phyloP scores from a whole-genome alignment of 2,329 filamentous ascomycete species.

The Aspergillus carbonarius region DNA sequence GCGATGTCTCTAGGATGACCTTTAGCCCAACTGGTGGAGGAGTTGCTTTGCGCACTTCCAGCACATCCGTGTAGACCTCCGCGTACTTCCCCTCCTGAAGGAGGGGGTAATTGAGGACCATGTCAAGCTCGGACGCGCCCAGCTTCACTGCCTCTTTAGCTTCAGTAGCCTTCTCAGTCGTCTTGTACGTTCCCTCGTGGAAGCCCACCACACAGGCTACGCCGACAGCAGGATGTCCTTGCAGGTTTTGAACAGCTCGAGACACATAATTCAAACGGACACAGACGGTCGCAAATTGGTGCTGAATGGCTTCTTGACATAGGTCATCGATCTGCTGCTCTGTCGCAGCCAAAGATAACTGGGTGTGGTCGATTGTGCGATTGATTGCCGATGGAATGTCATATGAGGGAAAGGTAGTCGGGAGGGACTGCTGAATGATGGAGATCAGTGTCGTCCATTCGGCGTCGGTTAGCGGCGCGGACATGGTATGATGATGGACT shows the following conservation, averaged over 20 bases:
- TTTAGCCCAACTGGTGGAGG: slow-evolving; percentile 49
- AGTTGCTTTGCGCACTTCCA: slow-evolving; percentile 51
- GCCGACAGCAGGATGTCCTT: slow-evolving; percentile 44
- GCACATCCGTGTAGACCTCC: slow-evolving; percentile 54
- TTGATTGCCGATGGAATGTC: slow-evolving; percentile 28
- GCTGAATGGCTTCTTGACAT: slow-evolving; percentile 54
- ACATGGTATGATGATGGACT: slow-evolving; percentile 16
- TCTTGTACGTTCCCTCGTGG: slow-evolving; percentile 57
- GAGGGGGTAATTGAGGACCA: slow-evolving; percentile 57
- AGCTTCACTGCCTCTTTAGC: slow-evolving; percentile 48
- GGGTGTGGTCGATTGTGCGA: slow-evolving; percentile 45
- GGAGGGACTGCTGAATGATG: slow-evolving; percentile 26
- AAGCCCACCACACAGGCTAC: slow-evolving; percentile 62
- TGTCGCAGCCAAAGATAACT: slow-evolving; percentile 44
- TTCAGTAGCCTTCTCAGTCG: slow-evolving; percentile 53
- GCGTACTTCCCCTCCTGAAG: slow-evolving; percentile 48
- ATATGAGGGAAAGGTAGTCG: slow-evolving; percentile 21
- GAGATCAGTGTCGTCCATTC: slow-evolving; percentile 36
- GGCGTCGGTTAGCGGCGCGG: slow-evolving; percentile 30
- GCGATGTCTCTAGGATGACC: slow-evolving; percentile 60
- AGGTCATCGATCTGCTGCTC: slow-evolving; percentile 52
- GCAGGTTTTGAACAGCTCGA: slow-evolving; percentile 50
- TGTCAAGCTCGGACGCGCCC: slow-evolving; percentile 58
- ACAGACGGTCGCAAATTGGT: slow-evolving; percentile 53
- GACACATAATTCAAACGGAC: slow-evolving; percentile 56